Base-by-base conservation (phyloP, 2,329 filamentous ascomycete species). In the Colletotrichum horii region DNA sequence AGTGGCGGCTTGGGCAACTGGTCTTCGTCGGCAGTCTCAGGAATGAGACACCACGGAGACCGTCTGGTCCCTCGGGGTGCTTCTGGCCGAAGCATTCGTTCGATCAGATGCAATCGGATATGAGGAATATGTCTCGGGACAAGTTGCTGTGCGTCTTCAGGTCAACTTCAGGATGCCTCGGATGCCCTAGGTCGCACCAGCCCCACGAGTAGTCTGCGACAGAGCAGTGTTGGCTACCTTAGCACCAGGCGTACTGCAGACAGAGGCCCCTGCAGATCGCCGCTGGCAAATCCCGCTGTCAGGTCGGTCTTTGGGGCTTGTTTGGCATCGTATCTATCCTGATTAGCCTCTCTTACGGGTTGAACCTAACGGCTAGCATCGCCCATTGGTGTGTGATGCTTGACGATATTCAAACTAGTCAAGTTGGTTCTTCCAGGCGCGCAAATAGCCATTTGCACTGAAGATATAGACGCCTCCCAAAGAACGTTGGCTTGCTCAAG, bases 271-370 rank as follows among this genome's bases (percentile, higher is more conserved):
- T 71, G 52, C 68, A 48, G 43, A 58, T 74, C 26, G 52, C 43
- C 30, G 48, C 48, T 71, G 24, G 55, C 68, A 75, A 61, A 55
- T 55, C 60, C 61, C 61, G 68, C 72, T 71, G 55, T 62, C 61
- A 62, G 38, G 68, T 38, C 24, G 24, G 28, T 24, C 28, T 66
- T 36, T 61, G 38, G 55, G 22, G 60, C 52, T 74, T 52, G 26
- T 70, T 64, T 34, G 67, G 30, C 32, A 52, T 36, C 5, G 43
- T 48, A 24, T 26, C 11, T 36, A 28, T 28, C 38, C 30, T 14
- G 34, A 52, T 15, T 36, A 55, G 22, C 30, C 66, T 58, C 55
- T 30, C 55, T 52, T 70, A 70, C 43, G 48, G 62, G 32, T 70
- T 32, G n/a, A 64, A 24, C 38, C 32, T 52, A 56, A n/a, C 24